phyloP scores from a whole-genome alignment of 2,329 filamentous ascomycete species.

The Cordyceps militaris region DNA sequence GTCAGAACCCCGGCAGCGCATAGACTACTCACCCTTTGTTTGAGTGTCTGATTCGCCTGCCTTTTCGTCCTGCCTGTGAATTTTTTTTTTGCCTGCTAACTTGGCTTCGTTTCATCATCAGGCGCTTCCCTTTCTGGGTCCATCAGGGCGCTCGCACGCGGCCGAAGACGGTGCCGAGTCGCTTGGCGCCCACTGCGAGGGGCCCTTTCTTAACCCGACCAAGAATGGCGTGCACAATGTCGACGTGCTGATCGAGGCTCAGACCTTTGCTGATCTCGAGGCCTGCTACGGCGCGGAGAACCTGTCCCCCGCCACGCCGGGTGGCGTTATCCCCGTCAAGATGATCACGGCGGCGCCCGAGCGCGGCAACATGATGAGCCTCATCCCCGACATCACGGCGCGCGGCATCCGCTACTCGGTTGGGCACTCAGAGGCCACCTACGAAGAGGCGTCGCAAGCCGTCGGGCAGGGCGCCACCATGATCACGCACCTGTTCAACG shows the following conservation, averaged over 20 bases:
- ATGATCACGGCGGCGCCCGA: conserved; percentile 87
- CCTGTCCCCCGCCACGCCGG: conserved; percentile 36
- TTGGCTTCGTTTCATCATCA: conserved; percentile 20
- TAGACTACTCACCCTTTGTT: not conserved
- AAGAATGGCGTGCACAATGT: conserved; percentile 84
- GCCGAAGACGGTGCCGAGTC: conserved; percentile 72
- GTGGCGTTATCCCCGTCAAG: conserved; percentile 48
- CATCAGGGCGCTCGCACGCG: conserved; percentile 54
- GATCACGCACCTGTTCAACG: conserved; percentile 93
- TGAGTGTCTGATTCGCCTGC: no score
- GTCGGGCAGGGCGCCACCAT: conserved; percentile 72
- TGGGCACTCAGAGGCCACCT: conserved; percentile 81
- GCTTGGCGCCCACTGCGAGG: conserved; percentile 84
- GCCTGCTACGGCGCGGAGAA: conserved; percentile 68
- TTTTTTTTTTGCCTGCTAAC: not conserved
- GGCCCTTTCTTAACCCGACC: conserved; percentile 73
- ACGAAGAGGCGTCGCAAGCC: conserved; percentile 68
- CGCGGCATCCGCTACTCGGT: conserved; percentile 70
- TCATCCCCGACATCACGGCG: conserved; percentile 60
- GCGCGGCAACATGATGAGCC: conserved; percentile 57
- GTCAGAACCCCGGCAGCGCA: not conserved
- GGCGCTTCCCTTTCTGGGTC: conserved; percentile 69
- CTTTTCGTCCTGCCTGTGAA: not conserved
- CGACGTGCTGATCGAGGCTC: conserved; percentile 59
- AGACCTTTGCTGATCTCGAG: conserved; percentile 58